A percentile compares a stretch with the other conserved stretches of the same genome.
These are phyloP conservation scores for Ascochyta lentis DNA, from an alignment of 2,329 filamentous ascomycete species.

Conservation along the genomic window DNA sequence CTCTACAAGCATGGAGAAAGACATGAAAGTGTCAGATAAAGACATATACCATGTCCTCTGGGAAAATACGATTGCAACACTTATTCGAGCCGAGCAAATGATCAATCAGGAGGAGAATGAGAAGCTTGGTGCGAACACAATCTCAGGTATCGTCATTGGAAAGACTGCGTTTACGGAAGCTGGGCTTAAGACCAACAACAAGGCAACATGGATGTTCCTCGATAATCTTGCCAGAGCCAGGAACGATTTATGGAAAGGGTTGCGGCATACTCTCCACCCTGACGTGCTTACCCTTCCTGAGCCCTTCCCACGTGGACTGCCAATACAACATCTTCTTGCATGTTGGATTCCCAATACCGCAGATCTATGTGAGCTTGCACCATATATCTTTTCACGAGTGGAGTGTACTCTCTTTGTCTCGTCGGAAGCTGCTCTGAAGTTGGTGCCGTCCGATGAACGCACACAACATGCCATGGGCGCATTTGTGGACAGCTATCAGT, in stretches of 20 bases:
- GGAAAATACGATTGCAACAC: slow-evolving; percentile 27
- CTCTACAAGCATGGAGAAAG: slow-evolving; percentile 14
- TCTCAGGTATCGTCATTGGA: slow-evolving; percentile 20
- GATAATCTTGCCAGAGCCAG: slow-evolving; percentile 46
- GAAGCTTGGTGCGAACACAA: slow-evolving; percentile 13
- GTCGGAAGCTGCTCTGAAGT: slow-evolving; percentile 22
- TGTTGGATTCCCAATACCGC: slow-evolving; percentile 17
- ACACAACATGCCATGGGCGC: slow-evolving; percentile 34
- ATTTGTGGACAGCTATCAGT: slow-evolving; percentile 45
- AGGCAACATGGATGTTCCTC: slow-evolving; percentile 40
- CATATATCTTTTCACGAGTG: slow-evolving; percentile 38
- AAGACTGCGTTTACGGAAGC: slow-evolving; percentile 15
- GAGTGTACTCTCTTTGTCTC: slow-evolving; percentile 29
- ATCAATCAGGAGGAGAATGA: slow-evolving; percentile 24
- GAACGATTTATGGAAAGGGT: slow-evolving; percentile 39
- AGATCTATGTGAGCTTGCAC: slow-evolving; percentile 21
- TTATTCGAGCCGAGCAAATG: slow-evolving; percentile 32
- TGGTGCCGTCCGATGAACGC: slow-evolving; percentile 32
- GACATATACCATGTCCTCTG: slow-evolving; percentile 30
- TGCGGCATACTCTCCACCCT: slow-evolving; percentile 33
- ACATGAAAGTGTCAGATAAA: slow-evolving; percentile 15
- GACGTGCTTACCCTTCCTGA: slow-evolving; percentile 33
- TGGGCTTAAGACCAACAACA: slow-evolving; percentile 3
- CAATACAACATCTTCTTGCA: slow-evolving; percentile 40
- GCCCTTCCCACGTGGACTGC: slow-evolving; percentile 43